phyloP scores from a whole-genome alignment of 2,329 filamentous ascomycete species.

The Cylindrodendrum hubeiense region DNA sequence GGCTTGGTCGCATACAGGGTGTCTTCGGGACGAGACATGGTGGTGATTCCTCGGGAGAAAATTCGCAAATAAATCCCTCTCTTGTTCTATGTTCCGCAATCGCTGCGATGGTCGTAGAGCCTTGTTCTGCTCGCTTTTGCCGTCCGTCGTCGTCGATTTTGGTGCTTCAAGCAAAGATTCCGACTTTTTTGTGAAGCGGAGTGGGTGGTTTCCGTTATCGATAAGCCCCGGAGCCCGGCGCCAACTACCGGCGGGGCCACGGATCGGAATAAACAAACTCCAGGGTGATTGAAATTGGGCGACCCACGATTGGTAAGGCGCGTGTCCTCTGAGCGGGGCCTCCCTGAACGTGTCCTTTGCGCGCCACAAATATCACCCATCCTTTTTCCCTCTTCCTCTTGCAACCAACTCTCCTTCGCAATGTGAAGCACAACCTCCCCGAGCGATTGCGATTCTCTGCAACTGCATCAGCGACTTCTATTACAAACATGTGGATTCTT shows the following conservation, averaged over 20 bases:
- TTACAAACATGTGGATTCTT: conserved; percentile 87
- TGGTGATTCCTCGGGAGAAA: conserved; percentile 45
- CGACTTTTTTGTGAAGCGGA: conserved; percentile 43
- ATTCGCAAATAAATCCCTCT: background rate
- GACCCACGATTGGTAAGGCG: conserved; percentile 34
- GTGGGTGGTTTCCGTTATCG: conserved; percentile 40
- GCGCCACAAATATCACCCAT: conserved; percentile 26
- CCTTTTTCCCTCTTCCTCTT: conserved; percentile 23
- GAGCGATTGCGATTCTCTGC: conserved; percentile 25
- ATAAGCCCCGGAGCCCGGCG: conserved; percentile 33
- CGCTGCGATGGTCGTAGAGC: background rate
- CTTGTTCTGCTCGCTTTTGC: conserved; percentile 8
- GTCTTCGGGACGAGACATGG: conserved; percentile 97
- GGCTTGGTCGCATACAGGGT: conserved; percentile 73
- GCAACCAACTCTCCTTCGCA: conserved; percentile 27
- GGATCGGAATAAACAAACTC: conserved; percentile 17
- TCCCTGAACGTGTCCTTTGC: conserved; percentile 41
- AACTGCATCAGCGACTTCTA: conserved; percentile 21
- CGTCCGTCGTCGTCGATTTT: conserved; percentile 25
- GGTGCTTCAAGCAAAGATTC: conserved; percentile 31
- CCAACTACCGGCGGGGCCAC: background rate
- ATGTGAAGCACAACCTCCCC: conserved; percentile 38
- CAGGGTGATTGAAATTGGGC: conserved; percentile 25
- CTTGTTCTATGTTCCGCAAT: background rate
- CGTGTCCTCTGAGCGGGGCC: conserved; percentile 1